Percentiles rank a stretch among this genome's conserved stretches.
phyloP scores from a whole-genome alignment of 345 rosid genomes.

The Sonneratia alba region DNA sequence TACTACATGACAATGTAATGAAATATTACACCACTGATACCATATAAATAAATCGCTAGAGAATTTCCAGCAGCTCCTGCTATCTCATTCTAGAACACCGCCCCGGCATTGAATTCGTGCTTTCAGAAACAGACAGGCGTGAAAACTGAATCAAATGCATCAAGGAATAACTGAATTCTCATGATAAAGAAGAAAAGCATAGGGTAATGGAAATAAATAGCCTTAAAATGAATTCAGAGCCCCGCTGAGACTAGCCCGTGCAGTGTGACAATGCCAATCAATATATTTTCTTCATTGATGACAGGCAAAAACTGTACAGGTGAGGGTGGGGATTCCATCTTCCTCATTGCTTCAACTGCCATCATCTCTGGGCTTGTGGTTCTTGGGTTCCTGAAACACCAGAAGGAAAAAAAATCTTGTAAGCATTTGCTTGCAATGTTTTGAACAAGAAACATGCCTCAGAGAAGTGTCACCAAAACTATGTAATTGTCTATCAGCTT shows the following conservation, averaged over 20 bases:
- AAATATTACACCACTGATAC: background rate
- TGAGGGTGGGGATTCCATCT: constrained; percentile 96
- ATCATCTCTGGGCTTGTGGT: constrained; percentile 74
- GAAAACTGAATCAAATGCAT: background rate
- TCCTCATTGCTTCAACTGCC: constrained; percentile 98
- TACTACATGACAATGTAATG: background rate
- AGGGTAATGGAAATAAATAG: background rate
- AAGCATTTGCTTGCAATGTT: background rate
- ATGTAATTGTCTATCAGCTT: background rate
- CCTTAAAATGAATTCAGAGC: background rate
- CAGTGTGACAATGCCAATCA: constrained; percentile 88
- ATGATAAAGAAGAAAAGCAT: background rate
- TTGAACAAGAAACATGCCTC: background rate
- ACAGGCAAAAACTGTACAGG: constrained; percentile 95
- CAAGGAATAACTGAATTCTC: background rate
- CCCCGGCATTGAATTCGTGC: background rate
- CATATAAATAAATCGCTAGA: background rate
- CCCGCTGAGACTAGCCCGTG: constrained; percentile 92
- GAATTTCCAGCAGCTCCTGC: background rate
- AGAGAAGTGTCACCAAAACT: background rate
- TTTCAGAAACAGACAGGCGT: background rate
- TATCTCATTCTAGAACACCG: background rate
- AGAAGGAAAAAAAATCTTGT: background rate
- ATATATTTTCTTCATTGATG: constrained; percentile 37
- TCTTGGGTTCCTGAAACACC: constrained; percentile 66